Base-by-base conservation (phyloP, 495 filamentous ascomycete species). In the Penicillium malachiteum region DNA sequence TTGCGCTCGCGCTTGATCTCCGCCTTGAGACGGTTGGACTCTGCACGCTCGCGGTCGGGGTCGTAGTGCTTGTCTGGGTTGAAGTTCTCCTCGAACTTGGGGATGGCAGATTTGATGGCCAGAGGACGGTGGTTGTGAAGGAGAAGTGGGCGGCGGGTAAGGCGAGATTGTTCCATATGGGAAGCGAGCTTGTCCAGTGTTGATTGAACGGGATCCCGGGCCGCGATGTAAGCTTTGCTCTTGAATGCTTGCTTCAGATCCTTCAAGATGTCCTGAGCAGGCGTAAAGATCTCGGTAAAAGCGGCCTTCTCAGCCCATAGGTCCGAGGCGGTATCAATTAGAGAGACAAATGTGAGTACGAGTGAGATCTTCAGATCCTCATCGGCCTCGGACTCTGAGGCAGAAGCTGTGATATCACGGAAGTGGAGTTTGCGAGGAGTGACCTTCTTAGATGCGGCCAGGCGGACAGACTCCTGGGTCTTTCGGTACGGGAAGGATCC, bases 21-120 rank as follows among this genome's bases (percentile, higher is more conserved):
- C 44, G 86, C 85, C 73, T 83, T 85, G 64, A 99, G 79, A 63
- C 90, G 91, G 59, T 83, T 84, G 44, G 84, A 59, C 56, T 95
- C 91, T n/a, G 86, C 82, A 26, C 94, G 88, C 66, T 94, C 92
- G 49, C 84, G 83, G 69, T 97, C 86, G 1, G 91, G 90, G 64
- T 99, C 94, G 80, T 97, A 96, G 79, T 96, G 93, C 71, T 89
- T 92, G 78, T 90, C 82, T 11, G 92, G 94, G 69, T 92, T 91
- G 84, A 91, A 99, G 58, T 83, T 76, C 69, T 96, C 92, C 75
- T 99, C 95, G 78, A 97, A 99, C 74, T 96, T 97, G 62, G 94
- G 94, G 21, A 96, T 86, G 43, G 86, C 85, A 8, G 85, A 84
- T 63, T 91, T 90, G 73, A 99, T 96, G 12, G 95, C 85, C 5